phyloP scores from a whole-genome alignment of 2,329 filamentous ascomycete genomes.

The Fusarium sp. region DNA sequence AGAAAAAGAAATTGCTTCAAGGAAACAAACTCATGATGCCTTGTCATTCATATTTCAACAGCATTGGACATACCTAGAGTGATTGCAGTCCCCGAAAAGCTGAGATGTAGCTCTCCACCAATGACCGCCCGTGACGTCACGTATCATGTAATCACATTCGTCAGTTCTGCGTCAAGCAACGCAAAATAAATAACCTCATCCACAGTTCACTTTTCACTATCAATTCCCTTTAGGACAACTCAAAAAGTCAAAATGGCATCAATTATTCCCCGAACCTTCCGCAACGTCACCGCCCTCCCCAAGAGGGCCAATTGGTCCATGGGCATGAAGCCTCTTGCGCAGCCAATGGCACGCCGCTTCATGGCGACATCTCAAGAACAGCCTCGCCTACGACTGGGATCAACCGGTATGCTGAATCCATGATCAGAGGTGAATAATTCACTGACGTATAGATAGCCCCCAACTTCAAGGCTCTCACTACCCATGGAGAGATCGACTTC shows the following conservation, averaged over 20 bases:
- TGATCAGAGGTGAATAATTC: accelerated
- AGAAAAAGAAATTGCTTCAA: neutral
- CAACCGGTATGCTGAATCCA: neutral
- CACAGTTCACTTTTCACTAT: neutral
- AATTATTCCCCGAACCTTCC: neutral
- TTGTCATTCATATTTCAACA: accelerated
- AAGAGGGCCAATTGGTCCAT: constrained; percentile 1
- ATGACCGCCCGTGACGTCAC: neutral
- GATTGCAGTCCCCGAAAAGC: neutral
- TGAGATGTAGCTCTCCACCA: neutral
- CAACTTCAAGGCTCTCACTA: constrained; percentile 7
- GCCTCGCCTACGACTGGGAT: constrained; percentile 1
- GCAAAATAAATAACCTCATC: too few species aligned
- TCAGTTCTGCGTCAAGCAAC: neutral
- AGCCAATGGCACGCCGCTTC: neutral
- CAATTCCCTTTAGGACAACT: too few species aligned
- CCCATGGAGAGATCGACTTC: constrained; percentile 7
- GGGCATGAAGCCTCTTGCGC: neutral
- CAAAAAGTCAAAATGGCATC: neutral
- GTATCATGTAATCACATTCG: neutral
- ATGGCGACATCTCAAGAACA: neutral
- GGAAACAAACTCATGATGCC: too few species aligned
- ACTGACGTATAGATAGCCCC: neutral
- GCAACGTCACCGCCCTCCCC: neutral
- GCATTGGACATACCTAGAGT: neutral